phyloP scores from a whole-genome alignment of 441 rosid species.

The Aquilaria agallochum region DNA sequence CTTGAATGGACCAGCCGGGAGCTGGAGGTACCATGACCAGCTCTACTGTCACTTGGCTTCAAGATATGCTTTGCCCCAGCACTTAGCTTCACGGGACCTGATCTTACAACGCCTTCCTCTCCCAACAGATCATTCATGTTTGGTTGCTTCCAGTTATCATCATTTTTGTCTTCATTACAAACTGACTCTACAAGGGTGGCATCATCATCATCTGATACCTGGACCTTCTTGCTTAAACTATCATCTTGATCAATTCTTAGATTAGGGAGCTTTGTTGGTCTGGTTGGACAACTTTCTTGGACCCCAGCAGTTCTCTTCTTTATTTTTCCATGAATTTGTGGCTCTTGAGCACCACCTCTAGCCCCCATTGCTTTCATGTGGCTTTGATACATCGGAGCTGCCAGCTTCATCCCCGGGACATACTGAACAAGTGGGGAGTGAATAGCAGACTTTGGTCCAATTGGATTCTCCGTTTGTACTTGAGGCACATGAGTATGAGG shows the following conservation, averaged over 20 bases:
- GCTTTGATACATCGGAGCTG: conserved; percentile 22
- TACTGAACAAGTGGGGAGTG: conserved; percentile 22
- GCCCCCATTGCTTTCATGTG: conserved; percentile 19
- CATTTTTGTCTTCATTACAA: conserved; percentile 12
- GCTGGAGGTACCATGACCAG: conserved; percentile 23
- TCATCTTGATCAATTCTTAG: conserved; percentile 21
- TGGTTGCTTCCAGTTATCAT: not conserved
- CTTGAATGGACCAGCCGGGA: conserved; percentile 29
- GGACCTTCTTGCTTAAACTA: conserved; percentile 7
- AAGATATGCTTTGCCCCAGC: conserved; percentile 42
- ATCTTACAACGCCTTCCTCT: conserved; percentile 16
- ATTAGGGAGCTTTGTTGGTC: conserved; percentile 23
- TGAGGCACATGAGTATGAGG: conserved; percentile 18
- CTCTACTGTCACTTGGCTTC: conserved; percentile 20
- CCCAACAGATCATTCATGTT: conserved; percentile 7
- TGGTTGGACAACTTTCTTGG: conserved; percentile 16
- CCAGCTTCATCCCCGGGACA: conserved; percentile 19
- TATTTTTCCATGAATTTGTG: conserved; percentile 16
- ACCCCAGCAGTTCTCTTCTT: conserved; percentile 26
- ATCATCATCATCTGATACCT: conserved; percentile 17
- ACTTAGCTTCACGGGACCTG: conserved; percentile 35
- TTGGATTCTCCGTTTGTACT: conserved; percentile 18
- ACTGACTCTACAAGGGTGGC: conserved; percentile 9
- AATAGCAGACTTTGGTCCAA: conserved; percentile 16
- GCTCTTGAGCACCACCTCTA: conserved; percentile 18